Base-by-base conservation (phyloP, 202 grass and related monocot genomes). In the Zizania palustris region DNA sequence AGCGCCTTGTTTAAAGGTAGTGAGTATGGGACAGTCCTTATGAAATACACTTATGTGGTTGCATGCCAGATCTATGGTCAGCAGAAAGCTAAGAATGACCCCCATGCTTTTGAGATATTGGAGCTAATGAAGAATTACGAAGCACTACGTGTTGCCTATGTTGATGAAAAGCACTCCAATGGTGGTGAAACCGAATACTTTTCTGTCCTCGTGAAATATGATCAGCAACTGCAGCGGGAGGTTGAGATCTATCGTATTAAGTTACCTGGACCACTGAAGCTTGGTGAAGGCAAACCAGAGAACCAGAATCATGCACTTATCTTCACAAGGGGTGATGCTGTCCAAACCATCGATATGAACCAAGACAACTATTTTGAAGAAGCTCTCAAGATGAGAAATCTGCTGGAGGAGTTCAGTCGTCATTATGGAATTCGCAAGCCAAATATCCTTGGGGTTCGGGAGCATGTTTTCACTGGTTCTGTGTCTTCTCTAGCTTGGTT, bases 11-110 rank as follows among this genome's bases (percentile, higher is more conserved):
- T 95, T 83, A 98, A 95, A 92, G 96, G 96, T 37, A 85, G 91
- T 20, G 96, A 98, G 54, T 90, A 90, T 79, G 91, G 96, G 63
- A 98, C 91, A 12, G 96, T 91, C 35, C 77, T 95, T 58, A 98
- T 98, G 91, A 98, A 98, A 64, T 98, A 94, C 73, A 95, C 96
- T 16, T 98, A 98, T 89, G 96, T 98, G 66, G 89, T 98, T 82
- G 96, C 96, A 28, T 98, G 96, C 80, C 96, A 98, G 85, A 87
- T 98, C 72, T 98, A 98, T 76, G 96, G 96, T 62, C 65, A 79
- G 57, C 96, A 98, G 78, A 98, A 98, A 85, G 87, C 85, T 50
- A 98, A 92, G 65, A 98, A 95, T 80, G 89, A 89, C 20, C 58
- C 91, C 6, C 83, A 73, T 34, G 96, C 96, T 76, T 89, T 84